These are phyloP conservation scores for Suzukiozyma palmioleophila DNA, from an alignment of 1,139 yeast genomes.

Conservation along the genomic window DNA sequence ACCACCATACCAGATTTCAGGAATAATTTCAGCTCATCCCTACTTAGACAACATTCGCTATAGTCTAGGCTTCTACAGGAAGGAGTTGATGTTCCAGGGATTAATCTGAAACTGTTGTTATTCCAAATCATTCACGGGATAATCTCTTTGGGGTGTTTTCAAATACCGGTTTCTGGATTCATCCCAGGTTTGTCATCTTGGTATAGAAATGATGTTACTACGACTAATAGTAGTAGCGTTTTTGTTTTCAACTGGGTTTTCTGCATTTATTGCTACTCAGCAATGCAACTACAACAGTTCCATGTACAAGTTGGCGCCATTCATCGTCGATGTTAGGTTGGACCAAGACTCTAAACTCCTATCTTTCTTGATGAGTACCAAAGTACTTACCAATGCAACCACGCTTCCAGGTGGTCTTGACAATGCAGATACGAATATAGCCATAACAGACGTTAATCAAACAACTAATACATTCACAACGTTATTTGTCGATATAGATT, in stretches of 20 bases:
- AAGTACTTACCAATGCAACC: constrained; percentile 56
- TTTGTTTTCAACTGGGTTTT: constrained; percentile 6
- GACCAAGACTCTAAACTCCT: constrained; percentile 29
- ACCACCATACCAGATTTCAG: no score
- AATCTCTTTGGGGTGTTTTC: background rate
- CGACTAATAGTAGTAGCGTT: constrained; percentile 3
- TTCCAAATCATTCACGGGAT: no score
- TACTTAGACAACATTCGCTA: no score
- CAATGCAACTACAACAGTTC: constrained; percentile 10
- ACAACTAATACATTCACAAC: constrained; percentile 47
- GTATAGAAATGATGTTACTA: background rate
- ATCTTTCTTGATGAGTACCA: constrained; percentile 36
- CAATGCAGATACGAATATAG: constrained; percentile 11
- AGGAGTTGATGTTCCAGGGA: no score
- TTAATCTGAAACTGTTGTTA: no score
- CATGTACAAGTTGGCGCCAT: constrained; percentile 20
- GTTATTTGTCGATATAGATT: constrained; percentile 41
- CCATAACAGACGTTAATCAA: constrained; percentile 38
- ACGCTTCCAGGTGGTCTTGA: constrained; percentile 77
- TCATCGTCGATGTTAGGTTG: constrained; percentile 40
- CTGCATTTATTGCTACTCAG: constrained; percentile 19
- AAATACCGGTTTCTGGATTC: background rate
- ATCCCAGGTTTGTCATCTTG: no score
- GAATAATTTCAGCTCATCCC: no score
- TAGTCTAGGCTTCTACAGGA: no score